Evolutionary conservation across 2,329 filamentous ascomycete genomes (phyloP), one percentile per base, ranked within the genome.

Genomic region (Aspergillus sergii): DNA sequence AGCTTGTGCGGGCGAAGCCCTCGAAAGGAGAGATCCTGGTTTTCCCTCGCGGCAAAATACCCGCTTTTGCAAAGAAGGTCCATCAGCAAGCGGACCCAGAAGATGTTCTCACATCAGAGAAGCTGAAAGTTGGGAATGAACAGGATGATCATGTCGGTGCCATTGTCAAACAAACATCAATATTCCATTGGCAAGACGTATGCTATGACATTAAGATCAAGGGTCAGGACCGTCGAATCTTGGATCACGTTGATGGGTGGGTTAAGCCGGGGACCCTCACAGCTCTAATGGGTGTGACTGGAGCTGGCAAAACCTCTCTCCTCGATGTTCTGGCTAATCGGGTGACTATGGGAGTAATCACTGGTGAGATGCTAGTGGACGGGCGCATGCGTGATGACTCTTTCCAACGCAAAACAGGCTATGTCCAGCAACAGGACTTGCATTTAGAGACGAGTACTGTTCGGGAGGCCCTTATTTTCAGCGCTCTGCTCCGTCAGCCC

Each of bases 211-310:
- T 93, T 76, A 87, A 87, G 69, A 92, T 96, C 78, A 95, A 95
- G 80, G 83, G 84, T 12, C 87, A 93, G 68, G 80, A 83, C 2
- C 86, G 93, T 14, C 87, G 89, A 32, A 90, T 97, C 68, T 82
- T 97, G 65, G 89, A 97, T 70, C 83, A 94, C 65, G 91, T 97
- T 9, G 91, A 95, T 71, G 94, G 94, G 28, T 97, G 92, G 91
- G 93, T 97, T 60, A 94, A 95, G 78, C 93, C 94, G 4, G 93
- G 94, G 60, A 96, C 92, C 4, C 73, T 96, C 57, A 97, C 93
- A 4, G 93, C 92, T 11, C 83, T 96, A 3, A 96, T 97, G 93
- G 91, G 93, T 77, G 92, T 93, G 5, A 93, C 91, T 14, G 93
- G 93, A 63, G 93, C 94, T 8, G 93, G 94, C 41, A 97, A 97